A percentile compares a stretch with the other conserved stretches of the same genome.
Evolutionary conservation across 2,329 filamentous ascomycete species (phyloP).

Genomic region (Stagonosporopsis tanaceti): DNA sequence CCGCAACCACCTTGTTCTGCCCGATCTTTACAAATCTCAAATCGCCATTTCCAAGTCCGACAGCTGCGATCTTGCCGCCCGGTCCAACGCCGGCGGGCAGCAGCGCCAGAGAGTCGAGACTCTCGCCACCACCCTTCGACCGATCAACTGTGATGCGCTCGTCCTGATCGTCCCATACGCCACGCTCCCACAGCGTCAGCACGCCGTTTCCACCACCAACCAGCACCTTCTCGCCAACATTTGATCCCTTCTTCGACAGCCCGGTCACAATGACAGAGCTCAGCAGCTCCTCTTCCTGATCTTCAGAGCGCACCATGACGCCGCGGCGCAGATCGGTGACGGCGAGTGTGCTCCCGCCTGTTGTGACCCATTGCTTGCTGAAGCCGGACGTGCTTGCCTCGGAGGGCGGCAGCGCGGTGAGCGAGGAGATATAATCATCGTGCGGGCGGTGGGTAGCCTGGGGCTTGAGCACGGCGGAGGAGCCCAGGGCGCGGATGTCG

Average conservation of each 20-base stretch:
- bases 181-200: slow-evolving; percentile 91
- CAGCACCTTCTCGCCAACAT: slow-evolving; percentile 77
- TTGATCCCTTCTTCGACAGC: slow-evolving; percentile 71
- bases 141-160: slow-evolving; percentile 81
- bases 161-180: slow-evolving; percentile 94
- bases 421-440: slow-evolving; percentile 88
- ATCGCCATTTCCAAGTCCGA: slow-evolving; percentile 82
- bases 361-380: slow-evolving; percentile 94
- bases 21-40: slow-evolving; percentile 80
- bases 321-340: slow-evolving; percentile 88
- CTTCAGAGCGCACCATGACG: slow-evolving; percentile 86
- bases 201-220: slow-evolving; percentile 83
- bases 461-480: slow-evolving; percentile 62
- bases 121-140: slow-evolving; percentile 71
- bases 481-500: slow-evolving; percentile 72
- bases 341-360: slow-evolving; percentile 87
- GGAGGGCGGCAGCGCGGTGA: slow-evolving; percentile 82
- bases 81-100: slow-evolving; percentile 75
- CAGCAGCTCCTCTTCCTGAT: slow-evolving; percentile 94
- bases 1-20: slow-evolving; percentile 72
- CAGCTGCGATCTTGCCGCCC: slow-evolving; percentile 75
- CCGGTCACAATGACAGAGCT: slow-evolving; percentile 80
- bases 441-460: slow-evolving; percentile 86
- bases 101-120: slow-evolving; percentile 77
- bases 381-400: slow-evolving; percentile 85